Base-by-base conservation (phyloP, 495 filamentous ascomycete species). In the Penicillium roqueforti region DNA sequence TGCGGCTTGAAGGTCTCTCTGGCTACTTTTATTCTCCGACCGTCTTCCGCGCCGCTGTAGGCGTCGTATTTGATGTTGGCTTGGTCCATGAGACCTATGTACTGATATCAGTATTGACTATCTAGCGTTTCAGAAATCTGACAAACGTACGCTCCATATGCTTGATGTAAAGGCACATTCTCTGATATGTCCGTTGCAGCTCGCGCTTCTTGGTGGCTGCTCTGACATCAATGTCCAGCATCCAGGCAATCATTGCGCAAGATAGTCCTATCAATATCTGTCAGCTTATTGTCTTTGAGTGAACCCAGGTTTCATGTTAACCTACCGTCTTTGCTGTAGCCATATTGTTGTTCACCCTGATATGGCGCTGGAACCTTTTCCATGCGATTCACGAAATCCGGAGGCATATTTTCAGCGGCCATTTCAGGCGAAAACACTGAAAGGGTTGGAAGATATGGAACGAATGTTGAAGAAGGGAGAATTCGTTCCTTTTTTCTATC, bases 181-280 rank as follows among this genome's bases (percentile, higher is more conserved):
- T 44, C 10, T 43, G 38, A 20, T 32, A 36, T 9, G 50, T 52
- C 8, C 50, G 50, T 16, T 44, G 28, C 10, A 52, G 36, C n/a
- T 52, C 50, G 28, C 50, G 50, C n/a, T 36, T 43, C 28, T 44
- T 52, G 20, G 28, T 52, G 23, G 38, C 16, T 18, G 50, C 50
- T 32, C 50, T 40, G 4, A 43, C n/a, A n/a, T 44, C 14, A 7
- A 52, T 23, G 38, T 52, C 50, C n/a, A 52, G 20, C 39, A 52
- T 52, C 50, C 50, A 52, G 1, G 50, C 29, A 3, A 52, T 44
- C 50, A 44, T 52, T 36, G 50, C 50, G 3, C 50, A 41, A 1
- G 50, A 43, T 3, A 52, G 28, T 18, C 39, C 50, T 52, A n/a
- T 11, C 1, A 7, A 6, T 36, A 16, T 18, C 9, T 34, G 14